These are phyloP conservation scores for Tanacetum coccineum DNA, from an alignment of 129 eudicot genomes.

Conservation along the genomic window DNA sequence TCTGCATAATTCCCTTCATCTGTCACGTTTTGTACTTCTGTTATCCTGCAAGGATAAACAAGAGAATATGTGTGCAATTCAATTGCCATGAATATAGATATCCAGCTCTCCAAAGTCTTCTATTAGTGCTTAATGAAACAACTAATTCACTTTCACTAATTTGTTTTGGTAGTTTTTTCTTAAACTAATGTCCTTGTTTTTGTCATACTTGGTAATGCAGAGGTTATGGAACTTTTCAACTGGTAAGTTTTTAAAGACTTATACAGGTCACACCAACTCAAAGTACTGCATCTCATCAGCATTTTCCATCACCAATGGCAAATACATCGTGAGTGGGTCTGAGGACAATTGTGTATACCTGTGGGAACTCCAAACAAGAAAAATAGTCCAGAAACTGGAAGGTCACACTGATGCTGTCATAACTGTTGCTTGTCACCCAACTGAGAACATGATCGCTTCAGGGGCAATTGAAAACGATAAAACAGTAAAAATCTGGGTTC, in stretches of 20 bases:
- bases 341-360: conserved; percentile 83
- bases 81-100: too few relatives aligned
- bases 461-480: conserved; percentile 71
- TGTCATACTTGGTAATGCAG: too few relatives aligned
- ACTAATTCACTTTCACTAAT: background rate
- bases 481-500: conserved; percentile 73
- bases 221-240: too few relatives aligned
- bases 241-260: too few relatives aligned
- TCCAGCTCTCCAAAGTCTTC: background rate
- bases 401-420: conserved; percentile 83
- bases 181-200: too few relatives aligned
- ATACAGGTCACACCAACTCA: too few relatives aligned
- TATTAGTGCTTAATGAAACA: background rate
- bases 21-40: too few relatives aligned
- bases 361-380: conserved; percentile 89
- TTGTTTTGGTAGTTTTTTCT: too few relatives aligned
- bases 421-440: conserved; percentile 78
- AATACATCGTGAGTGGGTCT: conserved; percentile 82
- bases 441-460: conserved; percentile 71
- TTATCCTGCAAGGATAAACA: too few relatives aligned
- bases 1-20: too few relatives aligned
- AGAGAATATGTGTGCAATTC: too few relatives aligned
- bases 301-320: conserved; percentile 83
- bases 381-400: conserved; percentile 73
- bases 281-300: too few relatives aligned